A percentile compares a stretch with the other conserved stretches of the same genome.
Conservation (phyloP, 805 yeast genomes). For the Myxozyma geophila region DNA sequence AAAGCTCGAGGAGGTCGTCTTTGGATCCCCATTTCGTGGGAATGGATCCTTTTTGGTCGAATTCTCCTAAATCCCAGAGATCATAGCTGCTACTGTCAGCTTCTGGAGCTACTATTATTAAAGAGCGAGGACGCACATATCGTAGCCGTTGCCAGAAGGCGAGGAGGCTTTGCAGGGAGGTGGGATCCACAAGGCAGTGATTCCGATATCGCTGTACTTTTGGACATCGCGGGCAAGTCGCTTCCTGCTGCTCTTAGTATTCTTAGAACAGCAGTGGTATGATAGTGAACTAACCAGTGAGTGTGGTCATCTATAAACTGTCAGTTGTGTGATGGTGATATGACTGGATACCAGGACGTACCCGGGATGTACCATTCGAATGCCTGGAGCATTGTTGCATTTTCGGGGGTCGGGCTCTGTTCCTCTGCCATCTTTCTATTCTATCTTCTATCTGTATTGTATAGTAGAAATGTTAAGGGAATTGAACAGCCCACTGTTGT, state of each 20-base stretch:
- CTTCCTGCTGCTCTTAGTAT: constrained; percentile 9
- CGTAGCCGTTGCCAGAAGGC: constrained; percentile 36
- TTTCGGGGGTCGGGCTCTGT: constrained; percentile 21
- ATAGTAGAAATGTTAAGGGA: not conserved
- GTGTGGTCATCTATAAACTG: constrained; percentile 23
- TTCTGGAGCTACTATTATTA: not conserved
- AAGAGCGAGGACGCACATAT: constrained; percentile 14
- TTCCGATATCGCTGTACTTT: constrained; percentile 28
- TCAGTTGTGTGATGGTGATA: not conserved
- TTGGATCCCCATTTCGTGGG: constrained; percentile 34
- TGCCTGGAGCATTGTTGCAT: constrained; percentile 35
- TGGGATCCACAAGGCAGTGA: constrained; percentile 33
- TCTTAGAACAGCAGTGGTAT: not conserved
- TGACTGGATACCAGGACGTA: not conserved
- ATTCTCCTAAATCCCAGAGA: constrained; percentile 37
- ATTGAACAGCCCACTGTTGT: no score
- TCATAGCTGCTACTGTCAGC: constrained; percentile 19
- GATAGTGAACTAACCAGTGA: constrained; percentile 23
- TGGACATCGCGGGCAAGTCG: constrained; percentile 16
- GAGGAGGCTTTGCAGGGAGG: constrained; percentile 34
- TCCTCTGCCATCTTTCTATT: constrained; percentile 10
- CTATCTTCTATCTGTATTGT: not conserved
- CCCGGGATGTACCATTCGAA: constrained; percentile 36
- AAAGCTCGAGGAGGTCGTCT: constrained; percentile 25
- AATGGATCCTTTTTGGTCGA: constrained; percentile 33